These are phyloP conservation scores for Diaporthe amygdali DNA, from an alignment of 2,329 filamentous ascomycete genomes.

Conservation along the genomic window DNA sequence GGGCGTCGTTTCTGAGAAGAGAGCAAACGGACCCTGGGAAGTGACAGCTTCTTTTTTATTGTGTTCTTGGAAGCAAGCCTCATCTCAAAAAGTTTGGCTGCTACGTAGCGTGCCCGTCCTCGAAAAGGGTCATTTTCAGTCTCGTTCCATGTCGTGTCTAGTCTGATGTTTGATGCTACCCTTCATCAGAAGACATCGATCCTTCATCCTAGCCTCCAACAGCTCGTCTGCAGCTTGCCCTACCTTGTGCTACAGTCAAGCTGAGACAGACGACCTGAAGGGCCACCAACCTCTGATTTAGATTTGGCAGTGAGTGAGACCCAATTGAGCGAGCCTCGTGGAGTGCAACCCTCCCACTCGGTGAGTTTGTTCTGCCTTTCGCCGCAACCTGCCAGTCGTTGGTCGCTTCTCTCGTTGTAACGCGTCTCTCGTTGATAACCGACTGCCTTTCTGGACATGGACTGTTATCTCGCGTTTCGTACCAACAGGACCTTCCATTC, in stretches of 20 bases:
- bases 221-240: background rate
- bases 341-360: background rate
- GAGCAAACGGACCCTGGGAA: background rate
- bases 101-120: background rate
- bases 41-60: background rate
- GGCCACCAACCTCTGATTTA: background rate
- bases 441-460: background rate
- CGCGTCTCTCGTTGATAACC: background rate
- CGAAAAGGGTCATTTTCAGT: background rate
- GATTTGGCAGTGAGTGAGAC: background rate
- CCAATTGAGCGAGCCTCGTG: background rate
- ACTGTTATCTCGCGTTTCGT: background rate
- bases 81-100: background rate
- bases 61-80: too few species aligned
- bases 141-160: background rate
- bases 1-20: background rate
- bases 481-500: background rate
- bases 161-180: constrained; percentile 7
- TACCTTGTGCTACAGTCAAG: background rate
- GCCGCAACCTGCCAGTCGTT: constrained; percentile 2
- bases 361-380: background rate
- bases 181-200: constrained; percentile 7
- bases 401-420: background rate
- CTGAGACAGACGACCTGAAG: background rate
- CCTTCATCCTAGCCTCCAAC: background rate